These are phyloP conservation scores for Polygonum maritimum DNA, from an alignment of 148 eudicot genomes.

Conservation along the genomic window DNA sequence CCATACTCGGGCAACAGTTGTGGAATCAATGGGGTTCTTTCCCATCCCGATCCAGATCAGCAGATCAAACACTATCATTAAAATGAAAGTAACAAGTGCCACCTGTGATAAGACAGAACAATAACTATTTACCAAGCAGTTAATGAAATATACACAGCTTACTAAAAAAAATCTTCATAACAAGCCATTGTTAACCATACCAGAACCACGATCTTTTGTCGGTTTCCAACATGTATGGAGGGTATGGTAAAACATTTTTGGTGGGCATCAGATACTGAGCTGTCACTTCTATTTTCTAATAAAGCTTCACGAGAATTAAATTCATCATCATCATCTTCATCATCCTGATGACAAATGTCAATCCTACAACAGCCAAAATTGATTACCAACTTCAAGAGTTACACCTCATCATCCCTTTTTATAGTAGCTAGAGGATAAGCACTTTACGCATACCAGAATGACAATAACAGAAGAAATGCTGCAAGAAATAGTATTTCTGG, in stretches of 20 bases:
- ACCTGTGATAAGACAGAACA: conserved; percentile 40
- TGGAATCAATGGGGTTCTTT: conserved; percentile 64
- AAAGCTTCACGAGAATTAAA: conserved; percentile 48
- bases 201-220: conserved; percentile 77
- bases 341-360: conserved; percentile 87
- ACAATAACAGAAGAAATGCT: conserved; percentile 86
- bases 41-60: conserved; percentile 91
- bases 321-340: conserved; percentile 75
- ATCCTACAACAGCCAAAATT: conserved; percentile 50
- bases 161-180: not conserved
- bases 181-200: conserved; percentile 24
- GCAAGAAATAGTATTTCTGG: conserved; percentile 78
- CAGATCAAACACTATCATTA: conserved; percentile 55
- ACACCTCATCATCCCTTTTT: not conserved
- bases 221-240: conserved; percentile 57
- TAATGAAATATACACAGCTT: not conserved
- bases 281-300: conserved; percentile 32
- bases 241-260: conserved; percentile 54
- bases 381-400: not conserved
- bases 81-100: conserved; percentile 38
- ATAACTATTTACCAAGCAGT: not conserved
- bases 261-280: conserved; percentile 21
- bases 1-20: conserved; percentile 71
- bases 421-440: conserved; percentile 7
- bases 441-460: conserved; percentile 65